Evolutionary conservation across 2,329 filamentous ascomycete genomes (phyloP).

Genomic region (Fusarium pseudocircinatum): DNA sequence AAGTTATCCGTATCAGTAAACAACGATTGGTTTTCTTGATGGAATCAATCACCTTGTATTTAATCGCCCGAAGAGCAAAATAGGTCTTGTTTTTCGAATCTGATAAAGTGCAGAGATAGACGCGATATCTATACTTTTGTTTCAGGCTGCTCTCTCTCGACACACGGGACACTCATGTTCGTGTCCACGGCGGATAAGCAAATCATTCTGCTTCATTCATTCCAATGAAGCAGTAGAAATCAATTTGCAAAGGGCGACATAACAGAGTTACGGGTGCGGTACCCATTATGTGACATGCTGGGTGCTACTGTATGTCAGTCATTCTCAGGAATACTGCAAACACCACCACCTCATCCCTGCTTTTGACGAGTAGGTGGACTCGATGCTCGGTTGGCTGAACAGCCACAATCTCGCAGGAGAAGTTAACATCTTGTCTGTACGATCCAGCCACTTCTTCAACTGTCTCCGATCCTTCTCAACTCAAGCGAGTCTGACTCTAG

Average conservation of each 20-base stretch:
- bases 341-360: slow-evolving; percentile 2
- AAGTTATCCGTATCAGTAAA: background rate
- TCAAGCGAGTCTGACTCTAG: background rate
- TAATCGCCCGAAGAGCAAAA: background rate
- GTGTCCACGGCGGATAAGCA: slow-evolving; percentile 25
- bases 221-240: slow-evolving; percentile 11
- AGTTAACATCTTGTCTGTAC: background rate
- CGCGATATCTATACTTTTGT: background rate
- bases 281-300: background rate
- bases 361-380: slow-evolving; percentile 8
- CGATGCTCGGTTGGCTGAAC: background rate
- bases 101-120: background rate
- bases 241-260: background rate
- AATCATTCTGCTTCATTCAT: background rate
- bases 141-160: background rate
- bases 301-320: slow-evolving; percentile 11
- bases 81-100: background rate
- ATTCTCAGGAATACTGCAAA: slow-evolving; percentile 19
- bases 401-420: background rate
- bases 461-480: background rate
- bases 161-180: background rate
- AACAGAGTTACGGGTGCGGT: background rate
- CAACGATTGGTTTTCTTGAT: background rate
- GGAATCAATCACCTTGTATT: background rate
- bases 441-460: background rate